Base-by-base conservation (phyloP, 1,284 basidiomycete genomes). In the Apiotrichum veenhuisii region DNA sequence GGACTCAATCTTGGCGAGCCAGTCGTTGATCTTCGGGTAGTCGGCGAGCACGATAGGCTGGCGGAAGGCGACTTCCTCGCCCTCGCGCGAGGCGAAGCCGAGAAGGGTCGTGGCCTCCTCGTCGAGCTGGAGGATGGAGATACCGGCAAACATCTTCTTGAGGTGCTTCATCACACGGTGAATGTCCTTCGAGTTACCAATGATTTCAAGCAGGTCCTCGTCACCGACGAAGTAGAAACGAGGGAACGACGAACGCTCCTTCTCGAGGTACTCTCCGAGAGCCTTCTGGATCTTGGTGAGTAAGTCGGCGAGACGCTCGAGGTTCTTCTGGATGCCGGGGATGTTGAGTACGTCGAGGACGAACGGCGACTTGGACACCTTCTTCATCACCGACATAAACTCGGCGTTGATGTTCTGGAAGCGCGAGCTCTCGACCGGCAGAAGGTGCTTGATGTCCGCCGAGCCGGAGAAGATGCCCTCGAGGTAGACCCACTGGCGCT, bases 201-300 rank as follows among this genome's bases (percentile, higher is more conserved):
- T 97, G 70, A 99, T 98, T 77, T 98, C 96, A 61, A 99, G 83
- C 63, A 99, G 78, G 74, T 99, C 96, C 73, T 98, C 97, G 78
- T 99, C 96, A 70, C 96, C 96, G 55, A 99, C 94, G 74, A 99
- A 99, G 80, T 98, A 99, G 82, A 98, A 99, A 18, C 97, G 89
- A 62, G 96, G 97, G 84, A 98, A 99, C 0, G 92, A 90, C 26
- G 93, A 88, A 58, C 94, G 87, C 75, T 99, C 96, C 59, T 95
- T 87, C 72, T 99, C 96, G 26, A 99, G 84, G 71, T 98, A 99
- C 81, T 98, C 96, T 75, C 97, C 96, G 5, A 99, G 84, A 1
- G 97, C 97, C 77, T 98, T 98, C 75, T 99, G 96, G 50, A 99
- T 98, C 81, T 98, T 98, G 81, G 90, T 91, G 55, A 99, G 82